Conservation (phyloP, 2,329 filamentous ascomycete species). For the Alternaria postmessia region DNA sequence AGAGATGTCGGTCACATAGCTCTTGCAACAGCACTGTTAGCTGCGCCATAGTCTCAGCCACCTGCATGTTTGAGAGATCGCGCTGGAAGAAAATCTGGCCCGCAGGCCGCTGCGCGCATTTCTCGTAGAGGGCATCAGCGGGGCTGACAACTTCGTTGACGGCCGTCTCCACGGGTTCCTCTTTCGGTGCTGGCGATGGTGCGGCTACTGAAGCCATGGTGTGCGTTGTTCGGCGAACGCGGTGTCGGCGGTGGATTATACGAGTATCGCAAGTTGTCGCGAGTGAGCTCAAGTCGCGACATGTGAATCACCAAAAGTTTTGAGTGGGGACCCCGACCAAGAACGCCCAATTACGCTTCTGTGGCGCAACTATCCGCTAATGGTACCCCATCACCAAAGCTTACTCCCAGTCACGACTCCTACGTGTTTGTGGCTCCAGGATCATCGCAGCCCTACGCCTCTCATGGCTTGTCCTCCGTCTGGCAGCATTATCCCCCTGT, state of each 20-base stretch:
- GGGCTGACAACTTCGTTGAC: constrained; percentile 25
- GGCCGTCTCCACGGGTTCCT: constrained; percentile 21
- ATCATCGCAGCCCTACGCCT: background rate
- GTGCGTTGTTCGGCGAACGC: constrained; percentile 5
- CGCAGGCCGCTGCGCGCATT: constrained; percentile 44
- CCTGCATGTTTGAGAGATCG: constrained; percentile 48
- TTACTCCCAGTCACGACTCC: background rate
- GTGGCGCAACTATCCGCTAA: background rate
- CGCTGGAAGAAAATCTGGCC: constrained; percentile 52
- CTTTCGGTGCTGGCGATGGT: constrained; percentile 28
- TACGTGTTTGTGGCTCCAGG: background rate
- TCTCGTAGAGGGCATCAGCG: constrained; percentile 49
- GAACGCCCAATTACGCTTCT: background rate
- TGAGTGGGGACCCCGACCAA: constrained; percentile 8
- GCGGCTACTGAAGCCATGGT: constrained; percentile 36
- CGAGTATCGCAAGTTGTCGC: constrained; percentile 7
- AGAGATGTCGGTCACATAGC: constrained; percentile 46
- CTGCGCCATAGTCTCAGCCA: constrained; percentile 45
- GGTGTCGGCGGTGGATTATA: constrained; percentile 35
- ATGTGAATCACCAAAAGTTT: constrained; percentile 13
- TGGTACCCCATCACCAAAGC: background rate
- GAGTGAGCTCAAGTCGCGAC: constrained; percentile 13
- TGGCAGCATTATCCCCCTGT: background rate
- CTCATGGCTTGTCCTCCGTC: background rate
- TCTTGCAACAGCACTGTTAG: constrained; percentile 44